Conservation (phyloP, 495 filamentous ascomycete genomes). For the Penicillium alfredii region DNA sequence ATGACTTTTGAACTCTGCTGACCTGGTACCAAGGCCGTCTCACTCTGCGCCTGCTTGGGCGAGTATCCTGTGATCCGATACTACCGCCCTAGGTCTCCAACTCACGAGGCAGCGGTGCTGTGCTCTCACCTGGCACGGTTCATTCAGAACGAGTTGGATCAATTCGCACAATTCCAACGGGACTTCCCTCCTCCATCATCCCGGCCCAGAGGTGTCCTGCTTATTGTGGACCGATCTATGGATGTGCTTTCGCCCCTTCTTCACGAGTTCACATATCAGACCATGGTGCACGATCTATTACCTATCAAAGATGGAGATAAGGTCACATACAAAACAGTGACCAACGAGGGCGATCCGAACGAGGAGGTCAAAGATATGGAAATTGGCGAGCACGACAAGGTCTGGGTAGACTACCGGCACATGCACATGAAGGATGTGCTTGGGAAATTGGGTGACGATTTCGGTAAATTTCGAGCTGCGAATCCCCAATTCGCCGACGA, state of each 20-base stretch:
- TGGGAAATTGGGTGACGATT: conserved; percentile 86
- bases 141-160: conserved; percentile 82
- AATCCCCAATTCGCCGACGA: conserved; percentile 90
- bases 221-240: conserved; percentile 89
- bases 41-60: conserved; percentile 74
- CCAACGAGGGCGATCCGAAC: conserved; percentile 62
- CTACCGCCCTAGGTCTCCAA: conserved; percentile 65
- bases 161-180: conserved; percentile 71
- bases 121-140: conserved; percentile 86
- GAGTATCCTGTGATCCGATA: conserved; percentile 90
- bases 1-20: conserved; percentile 12
- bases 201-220: conserved; percentile 73
- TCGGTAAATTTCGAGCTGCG: conserved; percentile 80
- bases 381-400: conserved; percentile 78
- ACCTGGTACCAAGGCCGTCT: conserved; percentile 59
- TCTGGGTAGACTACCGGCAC: conserved; percentile 92
- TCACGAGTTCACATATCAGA: conserved; percentile 97
- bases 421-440: conserved; percentile 97
- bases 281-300: conserved; percentile 91
- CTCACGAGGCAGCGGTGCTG: conserved; percentile 81
- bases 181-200: conserved; percentile 78
- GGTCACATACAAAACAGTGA: conserved; percentile 70
- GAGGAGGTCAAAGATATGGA: conserved; percentile 84
- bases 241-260: conserved; percentile 80
- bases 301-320: conserved; percentile 84